phyloP scores from a whole-genome alignment of 192 early-diverging fungal genomes.

The Obelidium mucronatum region DNA sequence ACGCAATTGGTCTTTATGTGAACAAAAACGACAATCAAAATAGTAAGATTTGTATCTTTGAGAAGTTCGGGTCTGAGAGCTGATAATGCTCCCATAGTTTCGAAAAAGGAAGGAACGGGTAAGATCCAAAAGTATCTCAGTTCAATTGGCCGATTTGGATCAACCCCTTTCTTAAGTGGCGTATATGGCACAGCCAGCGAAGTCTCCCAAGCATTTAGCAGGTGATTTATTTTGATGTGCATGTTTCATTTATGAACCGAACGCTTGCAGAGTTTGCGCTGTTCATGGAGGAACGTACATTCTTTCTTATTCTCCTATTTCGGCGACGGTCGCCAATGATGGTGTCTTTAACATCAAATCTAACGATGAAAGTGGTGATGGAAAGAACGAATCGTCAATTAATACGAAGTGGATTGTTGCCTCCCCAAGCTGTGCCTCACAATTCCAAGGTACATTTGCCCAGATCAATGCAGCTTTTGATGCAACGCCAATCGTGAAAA shows the following conservation, averaged over 20 bases:
- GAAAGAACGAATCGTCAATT: background rate
- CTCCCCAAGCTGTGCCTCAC: background rate
- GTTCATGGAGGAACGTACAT: conserved; percentile 93
- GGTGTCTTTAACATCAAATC: background rate
- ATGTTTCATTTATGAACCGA: background rate
- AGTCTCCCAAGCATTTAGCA: conserved; percentile 89
- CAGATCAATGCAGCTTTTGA: background rate
- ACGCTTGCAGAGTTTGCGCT: conserved; percentile 72
- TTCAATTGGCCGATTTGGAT: conserved; percentile 87
- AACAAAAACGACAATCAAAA: conserved; percentile 3
- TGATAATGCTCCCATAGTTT: conserved; percentile 33
- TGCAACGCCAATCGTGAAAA: background rate
- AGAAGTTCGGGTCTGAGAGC: background rate
- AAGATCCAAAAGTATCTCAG: conserved; percentile 70
- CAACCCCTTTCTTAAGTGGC: conserved; percentile 79
- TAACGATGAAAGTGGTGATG: too few relatives aligned
- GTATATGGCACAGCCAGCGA: conserved; percentile 92
- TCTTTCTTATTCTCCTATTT: conserved; percentile 44
- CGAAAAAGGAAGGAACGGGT: conserved; percentile 70
- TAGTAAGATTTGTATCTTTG: background rate
- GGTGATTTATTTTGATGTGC: conserved; percentile 45
- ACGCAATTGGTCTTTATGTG: conserved; percentile 43
- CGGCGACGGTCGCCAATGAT: background rate
- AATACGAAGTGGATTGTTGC: conserved; percentile 10
- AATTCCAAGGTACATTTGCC: background rate